Evolutionary conservation across 805 yeast genomes (phyloP).

Genomic region (Suhomyces faveliae): DNA sequence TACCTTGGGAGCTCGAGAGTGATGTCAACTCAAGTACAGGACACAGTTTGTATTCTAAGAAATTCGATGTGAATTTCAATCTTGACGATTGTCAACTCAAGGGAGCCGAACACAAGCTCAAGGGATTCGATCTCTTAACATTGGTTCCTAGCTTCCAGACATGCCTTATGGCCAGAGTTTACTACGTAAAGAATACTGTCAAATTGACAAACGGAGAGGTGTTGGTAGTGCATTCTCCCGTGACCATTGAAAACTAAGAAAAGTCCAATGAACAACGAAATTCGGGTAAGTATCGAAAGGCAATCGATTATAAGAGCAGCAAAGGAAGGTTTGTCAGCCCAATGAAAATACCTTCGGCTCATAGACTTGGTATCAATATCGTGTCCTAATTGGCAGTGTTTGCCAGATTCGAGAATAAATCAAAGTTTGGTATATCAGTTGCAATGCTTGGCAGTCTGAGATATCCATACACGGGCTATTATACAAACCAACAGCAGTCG

Average conservation of each 20-base stretch:
- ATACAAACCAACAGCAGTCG: no score
- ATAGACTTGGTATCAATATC: no score
- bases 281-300: not conserved
- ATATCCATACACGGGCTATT: no score
- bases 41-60: constrained; percentile 24
- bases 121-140: constrained; percentile 28
- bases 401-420: no score
- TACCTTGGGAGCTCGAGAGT: constrained; percentile 30
- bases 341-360: no score
- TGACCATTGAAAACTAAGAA: constrained; percentile 24
- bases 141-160: constrained; percentile 42
- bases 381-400: no score
- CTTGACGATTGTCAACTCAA: constrained; percentile 30
- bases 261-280: not conserved
- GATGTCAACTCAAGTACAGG: constrained; percentile 6
- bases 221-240: constrained; percentile 36
- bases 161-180: constrained; percentile 35
- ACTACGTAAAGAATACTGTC: constrained; percentile 32
- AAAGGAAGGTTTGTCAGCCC: no score
- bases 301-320: no score
- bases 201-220: constrained; percentile 30
- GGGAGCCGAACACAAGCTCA: constrained; percentile 17
- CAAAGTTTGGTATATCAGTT: no score
- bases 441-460: no score
- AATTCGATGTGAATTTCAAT: constrained; percentile 28